These are phyloP conservation scores for Tetrahymena malaccensis DNA, from an alignment of 73 alveolate species.

Conservation along the genomic window DNA sequence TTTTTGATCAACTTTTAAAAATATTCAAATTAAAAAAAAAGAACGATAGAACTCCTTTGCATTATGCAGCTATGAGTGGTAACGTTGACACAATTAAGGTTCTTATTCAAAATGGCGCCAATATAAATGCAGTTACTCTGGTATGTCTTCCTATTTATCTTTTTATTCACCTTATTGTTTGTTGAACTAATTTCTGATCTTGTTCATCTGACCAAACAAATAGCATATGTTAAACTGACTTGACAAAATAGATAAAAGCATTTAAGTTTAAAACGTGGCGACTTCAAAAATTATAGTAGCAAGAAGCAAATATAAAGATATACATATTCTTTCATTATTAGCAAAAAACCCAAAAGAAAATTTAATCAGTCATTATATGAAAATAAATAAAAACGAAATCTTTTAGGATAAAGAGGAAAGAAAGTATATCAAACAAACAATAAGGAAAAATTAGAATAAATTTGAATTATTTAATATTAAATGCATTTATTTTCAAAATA, in stretches of 20 bases:
- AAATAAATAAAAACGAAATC: too few species aligned
- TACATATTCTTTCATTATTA: too few species aligned
- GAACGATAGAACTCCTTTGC: neutral
- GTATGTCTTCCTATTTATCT: neutral
- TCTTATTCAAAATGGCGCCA: neutral
- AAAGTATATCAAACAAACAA: neutral
- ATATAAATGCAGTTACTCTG: neutral
- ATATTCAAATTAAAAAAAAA: neutral
- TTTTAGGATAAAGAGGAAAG: neutral
- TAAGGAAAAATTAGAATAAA: neutral
- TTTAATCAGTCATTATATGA: too few species aligned
- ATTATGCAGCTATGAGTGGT: neutral
- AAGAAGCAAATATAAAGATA: too few species aligned
- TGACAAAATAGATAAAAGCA: neutral
- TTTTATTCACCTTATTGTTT: neutral
- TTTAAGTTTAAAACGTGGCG: too few species aligned
- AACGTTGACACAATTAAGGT: neutral
- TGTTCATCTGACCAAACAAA: neutral
- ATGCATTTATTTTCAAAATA: neutral
- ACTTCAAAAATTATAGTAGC: too few species aligned
- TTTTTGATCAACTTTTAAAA: neutral
- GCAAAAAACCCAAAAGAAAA: too few species aligned
- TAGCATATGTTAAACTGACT: too few species aligned
- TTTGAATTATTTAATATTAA: too few species aligned
- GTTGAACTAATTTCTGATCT: neutral